A percentile compares a stretch with the other conserved stretches of the same genome.
Conservation (phyloP, 768 basidiomycete genomes). For the Russula vinacea region DNA sequence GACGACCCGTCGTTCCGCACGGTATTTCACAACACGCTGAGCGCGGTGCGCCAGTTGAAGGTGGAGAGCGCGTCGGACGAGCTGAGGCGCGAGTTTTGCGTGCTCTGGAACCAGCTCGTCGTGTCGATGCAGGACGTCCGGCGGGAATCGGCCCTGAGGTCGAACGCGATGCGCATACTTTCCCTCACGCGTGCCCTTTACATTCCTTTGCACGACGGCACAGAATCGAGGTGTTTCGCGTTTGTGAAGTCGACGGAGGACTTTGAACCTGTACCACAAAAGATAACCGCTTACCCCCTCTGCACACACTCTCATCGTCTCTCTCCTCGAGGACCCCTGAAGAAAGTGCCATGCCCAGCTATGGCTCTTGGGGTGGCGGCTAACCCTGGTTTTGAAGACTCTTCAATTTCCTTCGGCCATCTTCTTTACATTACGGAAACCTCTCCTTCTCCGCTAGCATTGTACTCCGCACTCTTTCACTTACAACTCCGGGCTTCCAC, state of each 20-base stretch:
- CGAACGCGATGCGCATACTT: conserved; percentile 16
- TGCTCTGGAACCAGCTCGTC: conserved; percentile 12
- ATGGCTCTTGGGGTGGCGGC: neutral
- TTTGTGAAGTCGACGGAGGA: neutral
- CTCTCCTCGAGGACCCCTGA: neutral
- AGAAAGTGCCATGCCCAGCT: neutral
- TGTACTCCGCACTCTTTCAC: neutral
- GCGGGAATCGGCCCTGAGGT: neutral
- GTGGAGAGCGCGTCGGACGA: neutral
- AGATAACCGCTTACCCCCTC: neutral
- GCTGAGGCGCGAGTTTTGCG: conserved; percentile 6
- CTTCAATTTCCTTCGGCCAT: neutral
- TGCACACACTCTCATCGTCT: neutral
- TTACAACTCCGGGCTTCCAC: neutral
- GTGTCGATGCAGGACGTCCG: neutral
- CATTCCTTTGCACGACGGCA: conserved; percentile 4
- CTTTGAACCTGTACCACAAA: neutral
- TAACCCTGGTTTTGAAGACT: neutral
- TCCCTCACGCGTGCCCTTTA: neutral
- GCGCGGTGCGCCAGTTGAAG: neutral
- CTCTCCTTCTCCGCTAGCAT: neutral
- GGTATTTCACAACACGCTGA: conserved; percentile 1
- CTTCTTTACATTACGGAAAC: neutral
- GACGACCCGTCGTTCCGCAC: conserved; percentile 4
- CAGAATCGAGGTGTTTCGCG: neutral